Evolutionary conservation across 768 basidiomycete genomes (phyloP), one percentile per base, ranked within the genome.

Genomic region (Udeniomyces megalosporus): DNA sequence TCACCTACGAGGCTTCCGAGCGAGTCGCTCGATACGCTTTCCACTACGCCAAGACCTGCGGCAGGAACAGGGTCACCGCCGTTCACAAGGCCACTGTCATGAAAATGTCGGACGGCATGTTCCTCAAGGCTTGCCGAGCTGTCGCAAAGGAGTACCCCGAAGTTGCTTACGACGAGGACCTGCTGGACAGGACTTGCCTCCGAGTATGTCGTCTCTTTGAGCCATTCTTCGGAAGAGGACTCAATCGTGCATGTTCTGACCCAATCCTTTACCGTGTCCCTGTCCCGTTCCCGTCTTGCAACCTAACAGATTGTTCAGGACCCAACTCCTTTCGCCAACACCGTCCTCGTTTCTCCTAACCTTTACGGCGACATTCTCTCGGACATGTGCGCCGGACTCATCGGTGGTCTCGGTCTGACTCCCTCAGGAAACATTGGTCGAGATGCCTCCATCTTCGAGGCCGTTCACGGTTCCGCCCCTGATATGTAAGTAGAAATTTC

Each of bases 91-190:
- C 95, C 26, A 95, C 93, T 73, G 96, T 99, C 79, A 97, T 97
- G 93, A 96, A 96, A 84, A 90, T 97, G 86, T 97, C 93, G 22
- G 95, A 99, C 74, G 95, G 95, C 65, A 95, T 97, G 91, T 99
- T 99, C 80, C 78, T 99, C 75, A 86, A 88, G 45, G 95, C 95
- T 26, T 97, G 95, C 75, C 84, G 95, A 60, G 85, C 89, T 68
- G 88, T 99, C 45, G 85, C 93, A 5, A 91, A 93, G 73, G 91
- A 89, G 60, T 99, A 84, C 80, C 95, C 95, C 22, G 82, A 84
- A 64, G 81, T 99, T 70, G 78, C 80, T 46, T 99, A 97, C 73
- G 91, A 96, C 71, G 95, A 99, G 74, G 95, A 99, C 73, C 80
- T 99, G 53, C 79, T 99, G 64, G 95, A 99, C 75, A 84, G 93